Evolutionary conservation across 371 early-diverging fungal species (phyloP).

Genomic region (Circinella umbellata): DNA sequence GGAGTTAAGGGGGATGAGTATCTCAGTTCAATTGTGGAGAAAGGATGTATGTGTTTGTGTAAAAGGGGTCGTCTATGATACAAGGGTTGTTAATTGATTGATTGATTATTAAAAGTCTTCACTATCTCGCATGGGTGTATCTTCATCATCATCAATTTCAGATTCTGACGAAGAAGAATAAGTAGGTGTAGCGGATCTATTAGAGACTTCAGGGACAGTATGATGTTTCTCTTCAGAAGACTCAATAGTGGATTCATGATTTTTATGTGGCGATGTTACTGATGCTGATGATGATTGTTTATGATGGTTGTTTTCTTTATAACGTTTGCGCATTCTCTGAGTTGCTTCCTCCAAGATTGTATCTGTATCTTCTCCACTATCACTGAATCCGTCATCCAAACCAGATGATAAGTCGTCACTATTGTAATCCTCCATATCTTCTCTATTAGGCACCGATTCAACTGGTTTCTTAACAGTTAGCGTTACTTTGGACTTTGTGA

Average conservation of each 20-base stretch:
- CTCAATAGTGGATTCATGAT: not conserved
- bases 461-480: slow-evolving; percentile 30
- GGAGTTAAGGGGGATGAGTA: not conserved
- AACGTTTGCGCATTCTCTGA: slow-evolving; percentile 25
- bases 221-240: not conserved
- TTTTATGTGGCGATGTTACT: not conserved
- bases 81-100: not conserved
- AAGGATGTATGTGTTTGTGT: too few species aligned
- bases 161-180: slow-evolving; percentile 2
- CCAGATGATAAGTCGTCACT: slow-evolving; percentile 12
- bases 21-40: not conserved
- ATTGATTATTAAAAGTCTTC: not conserved
- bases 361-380: slow-evolving; percentile 57
- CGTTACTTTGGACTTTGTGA: slow-evolving; percentile 25
- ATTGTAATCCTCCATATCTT: slow-evolving; percentile 11
- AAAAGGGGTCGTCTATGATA: not conserved
- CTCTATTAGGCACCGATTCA: not conserved
- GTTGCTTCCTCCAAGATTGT: slow-evolving; percentile 44
- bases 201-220: not conserved
- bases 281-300: not conserved
- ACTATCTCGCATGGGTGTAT: slow-evolving; percentile 1
- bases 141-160: slow-evolving; percentile 8
- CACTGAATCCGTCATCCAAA: slow-evolving; percentile 18
- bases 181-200: not conserved
- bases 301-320: slow-evolving; percentile 5